A percentile compares a stretch with the other conserved stretches of the same genome.
Conservation (phyloP, 139 green algal species). For the Closterium sp. region DNA sequence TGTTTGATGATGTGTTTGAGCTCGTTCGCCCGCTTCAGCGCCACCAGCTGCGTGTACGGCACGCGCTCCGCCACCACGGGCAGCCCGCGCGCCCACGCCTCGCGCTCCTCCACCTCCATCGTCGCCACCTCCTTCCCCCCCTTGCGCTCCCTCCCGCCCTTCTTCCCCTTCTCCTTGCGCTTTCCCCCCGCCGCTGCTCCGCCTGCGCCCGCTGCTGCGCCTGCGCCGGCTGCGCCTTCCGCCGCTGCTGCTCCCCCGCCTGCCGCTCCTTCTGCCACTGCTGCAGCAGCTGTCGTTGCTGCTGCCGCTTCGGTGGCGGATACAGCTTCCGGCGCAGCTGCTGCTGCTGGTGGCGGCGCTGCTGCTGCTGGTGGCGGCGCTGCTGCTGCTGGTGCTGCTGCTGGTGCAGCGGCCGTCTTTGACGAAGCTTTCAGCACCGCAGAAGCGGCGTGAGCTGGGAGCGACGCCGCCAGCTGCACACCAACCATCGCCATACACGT, state of each 20-base stretch:
- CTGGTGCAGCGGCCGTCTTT: background rate
- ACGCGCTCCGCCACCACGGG: conserved; percentile 3
- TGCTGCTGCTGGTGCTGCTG: too few relatives aligned
- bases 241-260: background rate
- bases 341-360: background rate
- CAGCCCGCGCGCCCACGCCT: background rate
- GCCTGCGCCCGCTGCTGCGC: background rate
- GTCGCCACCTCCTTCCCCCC: background rate
- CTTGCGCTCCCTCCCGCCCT: background rate
- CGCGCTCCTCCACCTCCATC: conserved; percentile 3
- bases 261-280: background rate
- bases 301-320: background rate
- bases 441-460: background rate
- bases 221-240: background rate
- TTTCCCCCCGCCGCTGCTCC: background rate
- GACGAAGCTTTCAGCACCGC: background rate
- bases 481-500: background rate
- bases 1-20: conserved; percentile 19
- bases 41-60: conserved; percentile 12
- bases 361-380: background rate
- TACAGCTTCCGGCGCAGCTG: background rate
- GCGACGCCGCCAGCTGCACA: background rate
- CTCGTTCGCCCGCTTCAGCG: background rate
- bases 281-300: background rate
- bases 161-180: background rate